These are phyloP conservation scores for Aegilops bicornis DNA, from an alignment of 176 grass and related monocot species.

Conservation along the genomic window DNA sequence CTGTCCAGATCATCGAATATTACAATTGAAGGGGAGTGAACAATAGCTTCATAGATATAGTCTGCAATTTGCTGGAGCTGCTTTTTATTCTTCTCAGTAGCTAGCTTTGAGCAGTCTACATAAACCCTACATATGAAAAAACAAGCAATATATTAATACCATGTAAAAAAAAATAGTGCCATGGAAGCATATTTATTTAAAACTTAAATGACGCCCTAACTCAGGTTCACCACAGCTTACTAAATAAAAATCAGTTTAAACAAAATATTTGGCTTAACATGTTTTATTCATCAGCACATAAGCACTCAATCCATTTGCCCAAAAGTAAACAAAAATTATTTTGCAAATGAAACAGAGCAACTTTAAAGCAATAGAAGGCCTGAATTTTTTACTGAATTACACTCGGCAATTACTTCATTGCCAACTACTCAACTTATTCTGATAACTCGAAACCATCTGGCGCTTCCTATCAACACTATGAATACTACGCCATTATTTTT, in stretches of 20 bases:
- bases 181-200: background rate
- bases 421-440: background rate
- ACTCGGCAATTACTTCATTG: background rate
- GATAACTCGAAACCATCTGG: background rate
- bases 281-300: background rate
- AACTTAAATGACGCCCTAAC: background rate
- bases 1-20: conserved; percentile 90
- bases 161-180: background rate
- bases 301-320: background rate
- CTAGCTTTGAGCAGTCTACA: conserved; percentile 77
- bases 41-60: conserved; percentile 66
- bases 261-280: background rate
- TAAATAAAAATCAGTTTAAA: background rate
- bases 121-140: conserved; percentile 60
- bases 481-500: background rate
- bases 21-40: conserved; percentile 69
- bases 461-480: background rate
- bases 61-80: conserved; percentile 58
- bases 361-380: background rate
- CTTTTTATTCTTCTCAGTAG: conserved; percentile 63
- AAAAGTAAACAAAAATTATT: background rate
- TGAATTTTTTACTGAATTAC: background rate
- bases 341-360: background rate
- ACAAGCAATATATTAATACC: background rate
- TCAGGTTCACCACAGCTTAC: background rate